Percentiles rank a stretch among this genome's conserved stretches.
phyloP scores from a whole-genome alignment of 139 green algal genomes.

The Yamagishiella unicocca region DNA sequence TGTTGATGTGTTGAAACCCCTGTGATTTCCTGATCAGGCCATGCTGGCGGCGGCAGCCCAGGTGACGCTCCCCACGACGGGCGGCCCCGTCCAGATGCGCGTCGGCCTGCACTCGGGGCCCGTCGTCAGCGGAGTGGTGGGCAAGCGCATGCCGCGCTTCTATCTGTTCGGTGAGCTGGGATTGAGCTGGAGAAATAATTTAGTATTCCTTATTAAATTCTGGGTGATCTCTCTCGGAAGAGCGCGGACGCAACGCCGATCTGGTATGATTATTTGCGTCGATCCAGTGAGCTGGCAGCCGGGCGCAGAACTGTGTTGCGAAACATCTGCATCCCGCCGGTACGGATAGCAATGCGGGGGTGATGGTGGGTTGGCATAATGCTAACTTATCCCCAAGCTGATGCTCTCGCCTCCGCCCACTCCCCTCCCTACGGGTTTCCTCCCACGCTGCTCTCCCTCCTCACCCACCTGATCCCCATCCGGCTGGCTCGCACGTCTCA shows the following conservation, averaged over 20 bases:
- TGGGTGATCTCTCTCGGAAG: neutral
- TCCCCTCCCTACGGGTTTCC: too few relatives aligned
- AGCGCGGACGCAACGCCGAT: neutral
- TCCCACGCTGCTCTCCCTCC: neutral
- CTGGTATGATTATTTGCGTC: neutral
- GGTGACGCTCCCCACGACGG: neutral
- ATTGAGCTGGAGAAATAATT: too few relatives aligned
- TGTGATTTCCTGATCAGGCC: neutral
- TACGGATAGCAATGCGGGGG: neutral
- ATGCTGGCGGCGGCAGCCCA: neutral
- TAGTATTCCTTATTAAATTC: too few relatives aligned
- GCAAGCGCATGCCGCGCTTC: slow-evolving; percentile 8
- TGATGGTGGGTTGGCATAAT: neutral
- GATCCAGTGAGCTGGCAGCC: neutral
- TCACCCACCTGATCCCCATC: neutral
- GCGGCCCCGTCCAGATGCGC: neutral
- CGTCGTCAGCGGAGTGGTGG: too few relatives aligned
- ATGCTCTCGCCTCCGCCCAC: too few relatives aligned
- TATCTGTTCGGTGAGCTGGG: slow-evolving; percentile 11
- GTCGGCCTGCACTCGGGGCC: neutral
- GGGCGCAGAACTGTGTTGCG: neutral
- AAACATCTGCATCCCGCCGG: neutral
- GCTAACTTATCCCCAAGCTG: too few relatives aligned
- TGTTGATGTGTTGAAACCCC: neutral
- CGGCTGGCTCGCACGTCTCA: neutral